Conservation (phyloP, 2,329 filamentous ascomycete species). For the Penicillium sp. region DNA sequence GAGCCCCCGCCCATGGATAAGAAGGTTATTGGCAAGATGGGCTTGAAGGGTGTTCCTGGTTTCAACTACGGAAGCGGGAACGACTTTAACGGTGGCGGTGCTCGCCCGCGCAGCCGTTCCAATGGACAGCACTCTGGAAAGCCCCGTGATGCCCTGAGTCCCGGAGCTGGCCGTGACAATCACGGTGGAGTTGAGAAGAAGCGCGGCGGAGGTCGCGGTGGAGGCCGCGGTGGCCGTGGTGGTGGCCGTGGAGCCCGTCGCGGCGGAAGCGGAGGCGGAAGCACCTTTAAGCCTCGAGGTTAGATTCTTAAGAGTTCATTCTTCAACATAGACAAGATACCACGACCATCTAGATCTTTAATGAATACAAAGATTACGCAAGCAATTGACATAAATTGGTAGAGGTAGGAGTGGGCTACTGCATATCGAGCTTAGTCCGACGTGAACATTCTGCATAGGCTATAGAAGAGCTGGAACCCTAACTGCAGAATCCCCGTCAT, state of each 20-base stretch:
- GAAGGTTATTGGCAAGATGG: slow-evolving; percentile 41
- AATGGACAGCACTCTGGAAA: slow-evolving; percentile 8
- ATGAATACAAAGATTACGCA: background rate
- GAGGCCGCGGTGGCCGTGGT: slow-evolving; percentile 10
- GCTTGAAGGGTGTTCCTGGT: slow-evolving; percentile 38
- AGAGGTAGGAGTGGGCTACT: background rate
- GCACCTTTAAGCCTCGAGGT: background rate
- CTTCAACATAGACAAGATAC: background rate
- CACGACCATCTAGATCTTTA: background rate
- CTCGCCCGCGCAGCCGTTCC: slow-evolving; percentile 13
- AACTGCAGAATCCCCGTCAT: too few species aligned
- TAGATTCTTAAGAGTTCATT: background rate
- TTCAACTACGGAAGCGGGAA: slow-evolving; percentile 29
- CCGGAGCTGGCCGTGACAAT: slow-evolving; percentile 20
- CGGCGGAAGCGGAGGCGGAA: slow-evolving; percentile 5
- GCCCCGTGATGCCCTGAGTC: slow-evolving; percentile 24
- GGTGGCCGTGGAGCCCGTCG: slow-evolving; percentile 4
- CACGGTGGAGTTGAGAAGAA: slow-evolving; percentile 22
- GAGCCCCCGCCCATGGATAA: slow-evolving; percentile 40
- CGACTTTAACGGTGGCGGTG: slow-evolving; percentile 8
- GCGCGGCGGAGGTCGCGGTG: slow-evolving; percentile 16
- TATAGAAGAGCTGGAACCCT: too few species aligned
- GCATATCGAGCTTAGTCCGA: background rate
- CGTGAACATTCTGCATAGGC: too few species aligned
- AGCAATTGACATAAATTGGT: background rate